Evolutionary conservation across 2,329 filamentous ascomycete genomes (phyloP), one percentile per base, ranked within the genome.

Genomic region (Neonectria faginata): DNA sequence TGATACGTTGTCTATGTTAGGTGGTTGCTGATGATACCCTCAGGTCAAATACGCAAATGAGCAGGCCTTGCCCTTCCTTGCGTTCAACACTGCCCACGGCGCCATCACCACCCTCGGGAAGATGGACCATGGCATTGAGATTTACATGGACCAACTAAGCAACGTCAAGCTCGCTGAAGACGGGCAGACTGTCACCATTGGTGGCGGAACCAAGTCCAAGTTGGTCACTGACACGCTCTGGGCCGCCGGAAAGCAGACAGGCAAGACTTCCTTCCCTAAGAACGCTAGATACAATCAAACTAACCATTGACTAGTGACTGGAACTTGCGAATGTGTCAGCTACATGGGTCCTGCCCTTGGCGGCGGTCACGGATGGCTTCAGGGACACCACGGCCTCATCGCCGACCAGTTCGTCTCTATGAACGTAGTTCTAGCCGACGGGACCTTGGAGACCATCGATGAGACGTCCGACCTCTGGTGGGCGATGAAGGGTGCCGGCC

Each of bases 71-170:
- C 84, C 85, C 0, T 86, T 88, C 65, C 80, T 89, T 2, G 81
- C 85, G 0, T 82, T 79, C 71, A 86, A 84, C 69, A 83, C 84
- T 14, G 80, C 78, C 2, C 86, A 89, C 62, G 86, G 85, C 3
- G 77, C 82, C 3, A 78, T 85, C 50, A 84, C 79, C 44, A 85
- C 83, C 0, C 68, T 88, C 2, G 83, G 81, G 0, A 78, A 74
- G 42, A 83, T 87, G 79, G 69, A 82, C 4, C 74, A 79, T 56
- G 86, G 85, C 4, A 83, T 88, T 16, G 80, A 82, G 65, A 87
- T 88, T 57, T 81, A 79, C 57, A 64, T 88, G 65, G 72, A 75
- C 50, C 77, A 83, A 64, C 69, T 88, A 31, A 81, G 76, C 70
- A 76, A 74, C 14, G 77, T 87, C 25, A 45, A 76, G 2, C 75